These are phyloP conservation scores for Candida silvatica DNA, from an alignment of 805 yeast genomes.

Conservation along the genomic window DNA sequence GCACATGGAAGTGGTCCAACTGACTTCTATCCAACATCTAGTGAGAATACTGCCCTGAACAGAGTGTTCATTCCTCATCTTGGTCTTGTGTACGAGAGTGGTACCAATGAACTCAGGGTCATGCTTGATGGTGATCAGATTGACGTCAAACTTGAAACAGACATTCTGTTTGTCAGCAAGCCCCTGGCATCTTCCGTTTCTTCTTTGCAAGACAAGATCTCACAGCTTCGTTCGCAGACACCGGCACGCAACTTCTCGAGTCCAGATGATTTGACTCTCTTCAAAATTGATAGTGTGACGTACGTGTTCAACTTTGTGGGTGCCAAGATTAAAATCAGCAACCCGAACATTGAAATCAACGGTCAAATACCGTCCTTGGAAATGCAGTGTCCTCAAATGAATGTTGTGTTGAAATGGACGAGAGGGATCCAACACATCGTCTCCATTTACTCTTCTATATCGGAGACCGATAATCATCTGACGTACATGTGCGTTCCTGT, in stretches of 20 bases:
- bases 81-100: constrained; percentile 41
- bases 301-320: constrained; percentile 59
- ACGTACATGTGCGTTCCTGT: constrained; percentile 76
- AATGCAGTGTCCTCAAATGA: constrained; percentile 70
- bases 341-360: constrained; percentile 32
- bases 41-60: constrained; percentile 41
- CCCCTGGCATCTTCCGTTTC: constrained; percentile 38
- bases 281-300: constrained; percentile 29
- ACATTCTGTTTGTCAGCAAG: constrained; percentile 47
- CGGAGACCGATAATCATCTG: constrained; percentile 65
- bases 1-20: constrained; percentile 53
- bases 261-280: neutral
- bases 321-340: constrained; percentile 46
- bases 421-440: constrained; percentile 41
- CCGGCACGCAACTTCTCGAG: neutral
- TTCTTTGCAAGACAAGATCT: constrained; percentile 18
- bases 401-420: constrained; percentile 44
- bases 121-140: constrained; percentile 59
- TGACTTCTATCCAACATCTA: constrained; percentile 33
- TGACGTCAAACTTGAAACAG: constrained; percentile 56
- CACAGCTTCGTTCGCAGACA: constrained; percentile 7
- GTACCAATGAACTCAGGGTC: constrained; percentile 28
- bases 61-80: constrained; percentile 64
- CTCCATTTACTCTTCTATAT: constrained; percentile 46
- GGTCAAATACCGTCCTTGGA: constrained; percentile 42